These are phyloP conservation scores for Pouteria campechiana DNA, from an alignment of 179 eudicot genomes.

Conservation along the genomic window DNA sequence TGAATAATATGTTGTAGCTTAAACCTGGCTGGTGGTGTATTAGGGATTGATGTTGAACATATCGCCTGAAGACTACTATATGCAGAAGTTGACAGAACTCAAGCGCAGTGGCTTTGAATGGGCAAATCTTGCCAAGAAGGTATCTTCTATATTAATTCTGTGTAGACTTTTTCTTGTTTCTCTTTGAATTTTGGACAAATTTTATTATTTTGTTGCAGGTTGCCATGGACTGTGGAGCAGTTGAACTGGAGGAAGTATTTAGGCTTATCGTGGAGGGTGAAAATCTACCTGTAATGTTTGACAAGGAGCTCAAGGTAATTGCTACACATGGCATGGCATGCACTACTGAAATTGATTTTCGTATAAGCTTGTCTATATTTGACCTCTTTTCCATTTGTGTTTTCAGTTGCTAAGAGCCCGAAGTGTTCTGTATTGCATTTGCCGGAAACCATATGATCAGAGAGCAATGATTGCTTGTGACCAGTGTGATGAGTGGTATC, in stretches of 20 bases:
- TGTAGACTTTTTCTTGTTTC: neutral
- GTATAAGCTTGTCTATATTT: neutral
- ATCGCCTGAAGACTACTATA: conserved; percentile 62
- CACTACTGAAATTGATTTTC: neutral
- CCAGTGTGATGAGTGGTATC: conserved; percentile 98
- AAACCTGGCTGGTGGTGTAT: no score
- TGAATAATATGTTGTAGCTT: no score
- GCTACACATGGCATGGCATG: neutral
- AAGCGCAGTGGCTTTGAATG: conserved; percentile 54
- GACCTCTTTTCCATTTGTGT: neutral
- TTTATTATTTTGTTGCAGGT: conserved; percentile 34
- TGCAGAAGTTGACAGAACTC: conserved; percentile 39
- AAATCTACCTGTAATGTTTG: conserved; percentile 50
- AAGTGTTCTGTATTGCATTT: conserved; percentile 89
- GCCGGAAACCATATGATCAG: conserved; percentile 87
- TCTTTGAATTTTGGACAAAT: conserved; percentile 4
- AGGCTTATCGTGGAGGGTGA: conserved; percentile 76
- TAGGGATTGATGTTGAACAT: conserved; percentile 65
- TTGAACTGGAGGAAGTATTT: conserved; percentile 65
- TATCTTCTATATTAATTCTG: conserved; percentile 6
- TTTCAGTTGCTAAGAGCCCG: conserved; percentile 70
- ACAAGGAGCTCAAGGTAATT: conserved; percentile 80
- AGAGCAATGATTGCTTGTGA: conserved; percentile 97
- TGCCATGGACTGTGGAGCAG: conserved; percentile 61
- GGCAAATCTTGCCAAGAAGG: conserved; percentile 86